Base-by-base conservation (phyloP, 768 basidiomycete species). In the Neoboletus subvelutipes region DNA sequence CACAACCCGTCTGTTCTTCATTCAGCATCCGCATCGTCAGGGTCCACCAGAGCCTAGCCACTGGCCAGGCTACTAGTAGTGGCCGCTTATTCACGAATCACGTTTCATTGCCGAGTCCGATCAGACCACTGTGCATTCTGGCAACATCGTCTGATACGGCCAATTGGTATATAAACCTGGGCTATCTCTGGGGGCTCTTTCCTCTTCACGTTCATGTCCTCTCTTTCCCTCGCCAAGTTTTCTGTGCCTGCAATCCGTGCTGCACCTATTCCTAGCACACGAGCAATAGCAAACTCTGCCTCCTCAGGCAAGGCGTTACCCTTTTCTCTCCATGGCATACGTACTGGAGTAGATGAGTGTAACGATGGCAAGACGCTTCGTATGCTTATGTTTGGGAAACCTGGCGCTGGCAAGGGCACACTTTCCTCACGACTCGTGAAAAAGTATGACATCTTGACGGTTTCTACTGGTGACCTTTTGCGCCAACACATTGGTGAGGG, bases 391-490 rank as follows among this genome's bases (percentile, higher is more conserved):
- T 83, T 83, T 63, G 82, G 82, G 9, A 83, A 83, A 67, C 82
- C 80, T 2, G 88, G 88, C 28, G 83, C 88, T 46, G 89, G 89
- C 55, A 91, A 96, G 76, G 94, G 94, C 34, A 96, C 94, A 0
- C 79, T 94, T 41, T 80, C 88, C 2, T 78, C 81, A 17, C 81
- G 87, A 42, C 80, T 96, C 29, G 83, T 90, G 55, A 80, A 85
- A 60, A 90, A 91, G 70, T 94, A 91, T 68, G 86, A 92, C 66
- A 83, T 95, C 51, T 63, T 87, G 42, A 81, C 85, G 9, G 73
- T 95, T 48, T 92, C 90, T 9, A 89, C 90, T 2, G 94, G 93
- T 10, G 94, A 97, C 69, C 76, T 95, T 39, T 75, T 97, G 63
- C 79, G 94, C 60, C 87, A 89, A 60, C 90, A 97, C 62, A 93